Conservation (phyloP, 179 eudicot genomes). For the Silene vulgaris region DNA sequence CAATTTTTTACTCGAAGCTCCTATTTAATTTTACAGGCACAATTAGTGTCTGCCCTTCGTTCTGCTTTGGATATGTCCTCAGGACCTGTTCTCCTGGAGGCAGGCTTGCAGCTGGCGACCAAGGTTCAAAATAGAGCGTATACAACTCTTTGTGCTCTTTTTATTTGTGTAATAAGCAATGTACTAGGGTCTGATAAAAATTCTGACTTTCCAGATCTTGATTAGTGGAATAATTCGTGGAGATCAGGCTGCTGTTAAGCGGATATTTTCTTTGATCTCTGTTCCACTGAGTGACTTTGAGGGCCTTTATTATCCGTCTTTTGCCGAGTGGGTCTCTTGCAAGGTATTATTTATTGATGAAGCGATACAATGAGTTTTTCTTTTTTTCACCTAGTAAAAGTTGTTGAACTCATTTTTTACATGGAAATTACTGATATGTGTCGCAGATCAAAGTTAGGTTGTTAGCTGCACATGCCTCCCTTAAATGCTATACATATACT, state of each 20-base stretch:
- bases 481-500: slow-evolving; percentile 86
- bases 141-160: slow-evolving; percentile 12
- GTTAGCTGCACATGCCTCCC: slow-evolving; percentile 95
- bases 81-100: slow-evolving; percentile 83
- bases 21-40: slow-evolving; percentile 54
- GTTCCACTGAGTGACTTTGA: slow-evolving; percentile 82
- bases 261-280: slow-evolving; percentile 88
- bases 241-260: slow-evolving; percentile 81
- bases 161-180: not conserved
- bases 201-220: slow-evolving; percentile 55
- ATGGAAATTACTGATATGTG: slow-evolving; percentile 8
- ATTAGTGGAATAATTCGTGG: slow-evolving; percentile 79
- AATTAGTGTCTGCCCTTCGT: slow-evolving; percentile 92
- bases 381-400: slow-evolving; percentile 8
- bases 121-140: slow-evolving; percentile 49
- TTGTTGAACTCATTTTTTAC: slow-evolving; percentile 8
- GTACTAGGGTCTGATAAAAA: slow-evolving; percentile 15
- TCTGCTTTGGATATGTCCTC: slow-evolving; percentile 81
- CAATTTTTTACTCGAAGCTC: slow-evolving; percentile 6
- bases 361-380: not conserved
- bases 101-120: slow-evolving; percentile 93
- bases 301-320: slow-evolving; percentile 94
- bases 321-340: slow-evolving; percentile 99
- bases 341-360: slow-evolving; percentile 49
- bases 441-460: slow-evolving; percentile 83